phyloP scores from a whole-genome alignment of 2,329 filamentous ascomycete species.

The Hymenoscyphus linearis region DNA sequence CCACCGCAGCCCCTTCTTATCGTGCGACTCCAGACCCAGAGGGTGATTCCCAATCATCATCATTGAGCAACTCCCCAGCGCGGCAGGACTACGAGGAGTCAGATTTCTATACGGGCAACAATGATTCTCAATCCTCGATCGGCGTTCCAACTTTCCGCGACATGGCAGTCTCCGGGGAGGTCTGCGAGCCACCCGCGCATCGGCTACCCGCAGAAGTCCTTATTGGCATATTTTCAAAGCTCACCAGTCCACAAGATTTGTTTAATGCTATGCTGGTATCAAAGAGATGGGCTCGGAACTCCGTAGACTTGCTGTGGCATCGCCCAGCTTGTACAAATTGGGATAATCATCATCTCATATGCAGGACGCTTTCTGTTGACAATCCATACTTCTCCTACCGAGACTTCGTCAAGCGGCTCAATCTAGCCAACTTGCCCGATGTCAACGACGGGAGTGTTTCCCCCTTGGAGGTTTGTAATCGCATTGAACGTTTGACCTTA shows the following conservation, averaged over 20 bases:
- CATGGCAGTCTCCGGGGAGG: constrained; percentile 62
- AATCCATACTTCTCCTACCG: constrained; percentile 84
- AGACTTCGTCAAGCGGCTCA: constrained; percentile 86
- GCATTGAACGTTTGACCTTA: constrained; percentile 86
- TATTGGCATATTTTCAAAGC: constrained; percentile 84
- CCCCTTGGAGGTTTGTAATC: constrained; percentile 77
- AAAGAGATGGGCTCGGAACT: constrained; percentile 86
- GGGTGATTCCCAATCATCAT: constrained; percentile 37
- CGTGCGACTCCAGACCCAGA: constrained; percentile 28
- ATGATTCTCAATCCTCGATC: constrained; percentile 90
- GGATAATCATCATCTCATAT: constrained; percentile 74
- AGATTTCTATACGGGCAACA: constrained; percentile 82
- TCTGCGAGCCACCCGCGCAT: constrained; percentile 72
- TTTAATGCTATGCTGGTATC: constrained; percentile 90
- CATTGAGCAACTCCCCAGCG: constrained; percentile 71
- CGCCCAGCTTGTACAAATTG: constrained; percentile 86
- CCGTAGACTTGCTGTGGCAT: constrained; percentile 92
- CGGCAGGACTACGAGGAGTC: constrained; percentile 82
- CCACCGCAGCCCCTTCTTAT: constrained; percentile 19
- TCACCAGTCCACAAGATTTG: constrained; percentile 70
- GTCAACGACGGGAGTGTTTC: constrained; percentile 87
- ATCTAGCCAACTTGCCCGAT: constrained; percentile 72
- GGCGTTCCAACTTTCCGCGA: constrained; percentile 74
- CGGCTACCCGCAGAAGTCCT: constrained; percentile 90
- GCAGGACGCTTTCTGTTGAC: constrained; percentile 65